phyloP scores from a whole-genome alignment of 768 basidiomycete genomes.

The Lactarius vividus region DNA sequence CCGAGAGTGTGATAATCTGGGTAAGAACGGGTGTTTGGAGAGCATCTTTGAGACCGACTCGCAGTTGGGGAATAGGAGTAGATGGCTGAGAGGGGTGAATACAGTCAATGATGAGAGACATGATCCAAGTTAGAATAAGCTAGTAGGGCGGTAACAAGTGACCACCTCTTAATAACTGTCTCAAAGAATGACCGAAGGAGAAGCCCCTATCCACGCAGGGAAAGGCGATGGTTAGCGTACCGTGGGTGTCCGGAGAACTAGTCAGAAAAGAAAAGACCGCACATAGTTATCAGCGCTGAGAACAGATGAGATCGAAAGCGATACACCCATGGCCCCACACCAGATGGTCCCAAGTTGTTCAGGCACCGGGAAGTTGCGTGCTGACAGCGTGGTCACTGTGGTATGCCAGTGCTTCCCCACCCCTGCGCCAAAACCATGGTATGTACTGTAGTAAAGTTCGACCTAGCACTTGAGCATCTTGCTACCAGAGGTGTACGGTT shows the following conservation, averaged over 20 bases:
- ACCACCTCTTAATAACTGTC: not conserved
- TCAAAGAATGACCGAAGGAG: not conserved
- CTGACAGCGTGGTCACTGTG: not conserved
- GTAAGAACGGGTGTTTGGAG: not conserved
- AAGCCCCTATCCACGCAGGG: not conserved
- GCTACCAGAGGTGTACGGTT: not conserved
- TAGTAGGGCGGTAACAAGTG: not conserved
- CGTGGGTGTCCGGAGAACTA: not conserved
- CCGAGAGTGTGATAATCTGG: not conserved
- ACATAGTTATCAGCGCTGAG: not conserved
- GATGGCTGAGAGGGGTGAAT: not conserved
- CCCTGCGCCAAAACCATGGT: not conserved
- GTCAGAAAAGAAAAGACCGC: not conserved
- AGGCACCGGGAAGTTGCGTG: not conserved
- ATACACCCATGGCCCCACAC: not conserved
- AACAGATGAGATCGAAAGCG: not conserved
- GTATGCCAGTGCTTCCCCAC: no score
- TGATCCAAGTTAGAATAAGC: not conserved
- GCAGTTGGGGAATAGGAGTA: not conserved
- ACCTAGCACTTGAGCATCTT: not conserved
- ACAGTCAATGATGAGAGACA: constrained; percentile 4
- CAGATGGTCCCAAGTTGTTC: not conserved
- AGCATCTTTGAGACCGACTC: not conserved
- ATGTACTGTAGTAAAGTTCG: not conserved
- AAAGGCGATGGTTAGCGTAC: not conserved